Conservation (phyloP, 768 basidiomycete genomes). For the Termitomyces heimii region DNA sequence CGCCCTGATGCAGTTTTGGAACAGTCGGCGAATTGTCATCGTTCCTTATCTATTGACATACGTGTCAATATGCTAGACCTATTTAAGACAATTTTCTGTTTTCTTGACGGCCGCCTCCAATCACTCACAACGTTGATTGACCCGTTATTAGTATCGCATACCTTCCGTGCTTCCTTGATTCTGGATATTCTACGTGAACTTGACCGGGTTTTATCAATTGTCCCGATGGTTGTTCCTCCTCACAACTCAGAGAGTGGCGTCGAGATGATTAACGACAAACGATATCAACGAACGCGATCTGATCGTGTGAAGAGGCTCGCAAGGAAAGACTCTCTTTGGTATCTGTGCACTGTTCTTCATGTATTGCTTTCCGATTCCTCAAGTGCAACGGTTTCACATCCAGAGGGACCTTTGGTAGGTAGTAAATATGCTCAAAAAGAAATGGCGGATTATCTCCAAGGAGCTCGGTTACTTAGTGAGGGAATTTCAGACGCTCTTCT, state of each 20-base stretch:
- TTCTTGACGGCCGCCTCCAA: constrained; percentile 9
- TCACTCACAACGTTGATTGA: constrained; percentile 1
- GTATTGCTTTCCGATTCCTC: constrained; percentile 20
- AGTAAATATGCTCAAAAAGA: background rate
- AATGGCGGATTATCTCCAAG: background rate
- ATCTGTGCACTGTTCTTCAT: constrained; percentile 41
- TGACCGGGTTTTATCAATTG: constrained; percentile 20
- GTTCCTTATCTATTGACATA: constrained; percentile 16
- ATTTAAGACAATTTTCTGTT: constrained; percentile 18
- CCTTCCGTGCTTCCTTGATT: constrained; percentile 24
- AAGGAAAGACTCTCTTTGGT: constrained; percentile 47
- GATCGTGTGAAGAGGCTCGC: constrained; percentile 33
- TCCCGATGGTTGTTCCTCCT: background rate
- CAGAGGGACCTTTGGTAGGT: background rate
- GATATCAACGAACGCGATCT: constrained; percentile 2
- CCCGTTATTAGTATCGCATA: constrained; percentile 13
- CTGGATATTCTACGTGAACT: constrained; percentile 35
- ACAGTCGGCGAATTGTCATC: constrained; percentile 4
- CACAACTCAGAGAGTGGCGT: background rate
- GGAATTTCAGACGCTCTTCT: constrained; percentile 12
- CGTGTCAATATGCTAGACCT: constrained; percentile 22
- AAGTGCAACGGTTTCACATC: background rate
- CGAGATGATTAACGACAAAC: background rate
- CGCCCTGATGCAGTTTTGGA: constrained; percentile 1
- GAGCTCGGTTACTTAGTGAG: constrained; percentile 8